Evolutionary conservation across 2,329 filamentous ascomycete genomes (phyloP).

Genomic region (Neofusicoccum umdonicola): DNA sequence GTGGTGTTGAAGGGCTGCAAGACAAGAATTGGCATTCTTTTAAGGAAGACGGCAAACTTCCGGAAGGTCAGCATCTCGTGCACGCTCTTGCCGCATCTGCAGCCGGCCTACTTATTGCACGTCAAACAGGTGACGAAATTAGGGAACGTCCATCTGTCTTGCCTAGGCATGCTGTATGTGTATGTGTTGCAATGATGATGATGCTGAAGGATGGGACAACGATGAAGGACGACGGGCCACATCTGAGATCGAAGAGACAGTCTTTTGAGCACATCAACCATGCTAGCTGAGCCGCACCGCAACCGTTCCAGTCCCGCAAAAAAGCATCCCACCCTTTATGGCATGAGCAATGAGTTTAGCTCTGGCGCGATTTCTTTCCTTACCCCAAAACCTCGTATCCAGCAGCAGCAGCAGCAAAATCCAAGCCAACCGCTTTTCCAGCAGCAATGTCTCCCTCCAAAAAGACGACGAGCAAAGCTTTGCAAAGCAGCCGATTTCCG

Average conservation of each 20-base stretch:
- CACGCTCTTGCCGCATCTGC: background rate
- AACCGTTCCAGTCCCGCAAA: background rate
- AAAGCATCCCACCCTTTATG: background rate
- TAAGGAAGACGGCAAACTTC: background rate
- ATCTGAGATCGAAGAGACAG: constrained; percentile 7
- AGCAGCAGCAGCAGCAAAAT: background rate
- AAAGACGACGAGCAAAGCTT: constrained; percentile 6
- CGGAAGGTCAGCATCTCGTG: background rate
- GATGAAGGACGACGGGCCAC: background rate
- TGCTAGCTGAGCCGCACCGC: constrained; percentile 5
- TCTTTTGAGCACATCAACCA: constrained; percentile 7
- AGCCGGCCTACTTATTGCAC: background rate
- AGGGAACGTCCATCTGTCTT: background rate
- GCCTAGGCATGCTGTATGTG: background rate
- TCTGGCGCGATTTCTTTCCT: background rate
- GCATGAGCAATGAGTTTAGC: background rate
- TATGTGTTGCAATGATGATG: background rate
- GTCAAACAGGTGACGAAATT: background rate
- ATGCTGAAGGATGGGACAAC: background rate
- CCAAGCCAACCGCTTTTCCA: constrained; percentile 11
- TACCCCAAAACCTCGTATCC: background rate
- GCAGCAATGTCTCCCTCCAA: background rate
- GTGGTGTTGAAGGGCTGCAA: background rate
- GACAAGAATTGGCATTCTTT: background rate
- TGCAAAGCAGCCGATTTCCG: constrained; percentile 8